Conservation (phyloP, 1,284 basidiomycete species). For the Coniophora puteana region DNA sequence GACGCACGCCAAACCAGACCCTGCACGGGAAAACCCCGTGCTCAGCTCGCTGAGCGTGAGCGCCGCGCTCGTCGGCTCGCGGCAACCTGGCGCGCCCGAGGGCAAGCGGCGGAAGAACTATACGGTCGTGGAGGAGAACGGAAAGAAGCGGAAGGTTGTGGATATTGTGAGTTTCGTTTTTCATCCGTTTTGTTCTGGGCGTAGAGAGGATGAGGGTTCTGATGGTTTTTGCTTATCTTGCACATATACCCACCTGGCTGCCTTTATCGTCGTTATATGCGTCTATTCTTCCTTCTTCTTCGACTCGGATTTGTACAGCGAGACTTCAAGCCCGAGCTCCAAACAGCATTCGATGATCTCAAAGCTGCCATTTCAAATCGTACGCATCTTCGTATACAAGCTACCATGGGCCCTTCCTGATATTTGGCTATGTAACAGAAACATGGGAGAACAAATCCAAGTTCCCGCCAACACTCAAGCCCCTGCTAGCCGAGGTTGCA, state of each 20-base stretch:
- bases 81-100: too few species aligned
- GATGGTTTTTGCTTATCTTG: too few species aligned
- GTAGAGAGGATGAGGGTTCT: background rate
- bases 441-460: slow-evolving; percentile 79
- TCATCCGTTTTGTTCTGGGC: background rate
- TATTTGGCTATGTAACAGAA: slow-evolving; percentile 32
- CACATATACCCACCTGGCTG: too few species aligned
- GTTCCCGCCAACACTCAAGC: slow-evolving; percentile 83
- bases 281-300: background rate
- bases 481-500: slow-evolving; percentile 67
- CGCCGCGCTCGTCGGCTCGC: slow-evolving; percentile 28
- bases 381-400: slow-evolving; percentile 23
- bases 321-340: slow-evolving; percentile 68
- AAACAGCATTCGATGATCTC: slow-evolving; percentile 58
- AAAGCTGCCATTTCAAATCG: slow-evolving; percentile 59
- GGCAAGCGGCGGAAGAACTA: slow-evolving; percentile 52
- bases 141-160: slow-evolving; percentile 68
- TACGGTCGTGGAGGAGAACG: slow-evolving; percentile 42
- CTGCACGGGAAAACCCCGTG: slow-evolving; percentile 55
- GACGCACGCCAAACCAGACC: slow-evolving; percentile 31
- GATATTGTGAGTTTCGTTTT: slow-evolving; percentile 45
- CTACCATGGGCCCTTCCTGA: background rate
- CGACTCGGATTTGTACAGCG: slow-evolving; percentile 27
- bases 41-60: slow-evolving; percentile 31
- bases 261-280: too few species aligned